Conservation (phyloP, 305 asterid genomes). For the Lippia alba region DNA sequence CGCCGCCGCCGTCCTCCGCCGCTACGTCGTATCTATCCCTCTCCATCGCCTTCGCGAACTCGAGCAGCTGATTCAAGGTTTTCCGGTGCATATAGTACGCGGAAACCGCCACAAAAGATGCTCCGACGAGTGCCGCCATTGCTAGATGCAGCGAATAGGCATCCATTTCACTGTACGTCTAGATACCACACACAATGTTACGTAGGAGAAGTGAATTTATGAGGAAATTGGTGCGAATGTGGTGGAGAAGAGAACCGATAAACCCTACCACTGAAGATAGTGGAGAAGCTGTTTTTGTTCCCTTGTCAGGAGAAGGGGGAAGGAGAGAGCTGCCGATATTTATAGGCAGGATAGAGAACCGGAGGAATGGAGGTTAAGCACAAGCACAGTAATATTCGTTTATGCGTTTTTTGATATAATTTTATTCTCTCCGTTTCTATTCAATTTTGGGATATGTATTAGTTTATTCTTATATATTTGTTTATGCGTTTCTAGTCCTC, state of each 20-base stretch:
- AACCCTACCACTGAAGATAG: slow-evolving; percentile 54
- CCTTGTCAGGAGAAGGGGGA: slow-evolving; percentile 27
- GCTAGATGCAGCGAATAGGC: slow-evolving; percentile 81
- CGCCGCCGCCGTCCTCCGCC: slow-evolving; percentile 38
- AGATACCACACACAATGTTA: not conserved
- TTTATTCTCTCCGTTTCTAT: not conserved
- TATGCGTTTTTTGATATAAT: slow-evolving; percentile 26
- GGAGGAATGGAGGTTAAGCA: slow-evolving; percentile 27
- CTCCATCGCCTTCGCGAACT: slow-evolving; percentile 85
- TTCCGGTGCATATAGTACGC: slow-evolving; percentile 95
- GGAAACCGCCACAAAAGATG: slow-evolving; percentile 91
- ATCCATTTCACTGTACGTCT: slow-evolving; percentile 55
- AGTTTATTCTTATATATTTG: no score
- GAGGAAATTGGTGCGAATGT: slow-evolving; percentile 9
- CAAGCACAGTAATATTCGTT: slow-evolving; percentile 41
- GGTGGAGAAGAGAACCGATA: slow-evolving; percentile 27
- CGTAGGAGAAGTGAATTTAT: slow-evolving; percentile 13
- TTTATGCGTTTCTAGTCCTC: no score
- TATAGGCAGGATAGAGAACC: slow-evolving; percentile 41
- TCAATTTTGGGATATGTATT: not conserved
- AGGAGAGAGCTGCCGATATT: slow-evolving; percentile 45
- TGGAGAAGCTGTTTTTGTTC: slow-evolving; percentile 26
- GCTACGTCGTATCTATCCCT: slow-evolving; percentile 55
- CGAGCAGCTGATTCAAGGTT: slow-evolving; percentile 83
- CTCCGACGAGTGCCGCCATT: slow-evolving; percentile 96